Evolutionary conservation across 164 flowering plant species (phyloP).

Genomic region (Vitis rotundifolia): DNA sequence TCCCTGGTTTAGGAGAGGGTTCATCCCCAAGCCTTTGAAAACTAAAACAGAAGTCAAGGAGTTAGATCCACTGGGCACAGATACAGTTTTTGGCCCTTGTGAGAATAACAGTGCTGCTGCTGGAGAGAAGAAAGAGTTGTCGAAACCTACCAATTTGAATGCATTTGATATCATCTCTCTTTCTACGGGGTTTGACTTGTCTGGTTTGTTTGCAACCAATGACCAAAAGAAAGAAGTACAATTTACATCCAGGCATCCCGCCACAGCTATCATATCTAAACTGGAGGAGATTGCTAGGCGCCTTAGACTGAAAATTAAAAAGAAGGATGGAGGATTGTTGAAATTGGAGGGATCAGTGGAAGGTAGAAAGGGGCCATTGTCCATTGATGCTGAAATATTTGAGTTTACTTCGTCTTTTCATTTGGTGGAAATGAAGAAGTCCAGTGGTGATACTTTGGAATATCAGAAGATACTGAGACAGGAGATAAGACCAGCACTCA

Average conservation of each 20-base stretch:
- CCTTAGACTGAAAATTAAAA: constrained; percentile 28
- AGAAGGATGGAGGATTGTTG: constrained; percentile 48
- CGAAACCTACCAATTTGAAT: constrained; percentile 32
- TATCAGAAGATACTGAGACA: constrained; percentile 24
- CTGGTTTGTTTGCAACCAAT: constrained; percentile 43
- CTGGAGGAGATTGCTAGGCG: constrained; percentile 39
- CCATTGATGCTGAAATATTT: constrained; percentile 40
- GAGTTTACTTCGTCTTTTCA: constrained; percentile 35
- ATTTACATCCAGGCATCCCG: constrained; percentile 39
- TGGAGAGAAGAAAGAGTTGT: constrained; percentile 10
- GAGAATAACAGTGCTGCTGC: background rate
- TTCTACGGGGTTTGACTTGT: constrained; percentile 49
- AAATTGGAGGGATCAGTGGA: constrained; percentile 31
- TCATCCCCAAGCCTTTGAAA: constrained; percentile 8
- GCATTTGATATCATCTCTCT: constrained; percentile 60
- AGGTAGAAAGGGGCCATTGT: constrained; percentile 28
- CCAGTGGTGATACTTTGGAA: constrained; percentile 41
- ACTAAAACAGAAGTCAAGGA: constrained; percentile 13
- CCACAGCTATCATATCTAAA: constrained; percentile 37
- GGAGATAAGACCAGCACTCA: constrained; percentile 34
- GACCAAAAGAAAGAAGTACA: constrained; percentile 31
- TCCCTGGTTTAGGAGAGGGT: constrained; percentile 49
- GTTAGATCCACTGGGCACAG: constrained; percentile 5
- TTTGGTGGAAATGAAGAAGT: constrained; percentile 40
- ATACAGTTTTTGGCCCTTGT: background rate